Conservation (phyloP, 192 early-diverging fungal genomes). For the Entomortierella lignicola region DNA sequence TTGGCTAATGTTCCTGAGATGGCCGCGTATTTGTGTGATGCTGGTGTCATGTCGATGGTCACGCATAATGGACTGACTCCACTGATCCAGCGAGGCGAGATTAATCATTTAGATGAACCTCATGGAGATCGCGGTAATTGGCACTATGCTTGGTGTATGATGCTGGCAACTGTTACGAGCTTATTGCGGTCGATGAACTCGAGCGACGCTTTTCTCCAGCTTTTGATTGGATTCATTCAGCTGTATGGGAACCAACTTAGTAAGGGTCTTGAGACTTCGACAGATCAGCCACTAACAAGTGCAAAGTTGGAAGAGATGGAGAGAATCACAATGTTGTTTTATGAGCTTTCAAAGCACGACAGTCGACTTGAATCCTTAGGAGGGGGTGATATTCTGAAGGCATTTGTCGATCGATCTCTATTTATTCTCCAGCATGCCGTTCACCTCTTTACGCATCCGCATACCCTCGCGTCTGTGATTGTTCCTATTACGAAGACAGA, state of each 20-base stretch:
- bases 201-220: constrained; percentile 50
- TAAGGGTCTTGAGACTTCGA: constrained; percentile 55
- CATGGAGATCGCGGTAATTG: constrained; percentile 50
- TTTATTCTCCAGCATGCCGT: constrained; percentile 52
- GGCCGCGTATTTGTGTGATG: constrained; percentile 41
- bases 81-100: constrained; percentile 47
- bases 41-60: constrained; percentile 56
- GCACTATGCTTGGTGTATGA: constrained; percentile 65
- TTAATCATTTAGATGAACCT: constrained; percentile 37
- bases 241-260: constrained; percentile 59
- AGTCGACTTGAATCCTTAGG: constrained; percentile 22
- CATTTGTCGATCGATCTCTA: constrained; percentile 47
- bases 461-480: constrained; percentile 35
- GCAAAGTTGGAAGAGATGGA: constrained; percentile 64
- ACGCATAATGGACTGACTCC: constrained; percentile 56
- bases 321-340: constrained; percentile 63
- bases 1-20: constrained; percentile 57
- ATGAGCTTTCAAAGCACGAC: constrained; percentile 58
- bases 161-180: constrained; percentile 58
- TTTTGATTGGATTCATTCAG: constrained; percentile 59
- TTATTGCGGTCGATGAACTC: constrained; percentile 52
- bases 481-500: constrained; percentile 36
- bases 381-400: constrained; percentile 21
- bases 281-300: constrained; percentile 45
- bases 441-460: constrained; percentile 53